phyloP scores from a whole-genome alignment of 176 grass and related monocot species.

The Themeda triandra region DNA sequence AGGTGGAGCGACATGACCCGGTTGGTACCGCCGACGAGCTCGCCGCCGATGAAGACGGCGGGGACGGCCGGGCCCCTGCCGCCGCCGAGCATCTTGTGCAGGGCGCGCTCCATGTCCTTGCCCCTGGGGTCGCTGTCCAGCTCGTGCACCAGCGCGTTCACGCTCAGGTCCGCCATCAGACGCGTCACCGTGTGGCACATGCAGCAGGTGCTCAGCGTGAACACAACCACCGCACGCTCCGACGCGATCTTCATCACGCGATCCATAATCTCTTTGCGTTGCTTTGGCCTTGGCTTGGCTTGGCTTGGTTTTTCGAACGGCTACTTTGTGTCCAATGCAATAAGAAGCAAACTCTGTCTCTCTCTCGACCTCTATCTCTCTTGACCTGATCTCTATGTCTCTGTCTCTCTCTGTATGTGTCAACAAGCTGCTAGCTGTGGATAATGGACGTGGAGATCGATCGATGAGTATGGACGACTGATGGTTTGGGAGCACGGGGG shows the following conservation, averaged over 20 bases:
- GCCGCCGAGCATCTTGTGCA: constrained; percentile 47
- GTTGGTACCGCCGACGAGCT: constrained; percentile 51
- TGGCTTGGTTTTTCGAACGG: background rate
- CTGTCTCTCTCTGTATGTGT: background rate
- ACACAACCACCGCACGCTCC: constrained; percentile 69
- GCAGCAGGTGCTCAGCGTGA: constrained; percentile 76
- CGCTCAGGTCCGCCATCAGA: constrained; percentile 58
- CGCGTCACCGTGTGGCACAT: constrained; percentile 79
- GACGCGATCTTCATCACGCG: constrained; percentile 54
- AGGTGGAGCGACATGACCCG: constrained; percentile 62
- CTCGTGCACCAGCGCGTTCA: constrained; percentile 52
- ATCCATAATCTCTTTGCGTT: constrained; percentile 24
- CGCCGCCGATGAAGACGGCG: constrained; percentile 44
- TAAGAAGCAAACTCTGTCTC: too few relatives aligned
- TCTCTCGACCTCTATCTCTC: background rate
- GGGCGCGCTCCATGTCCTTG: constrained; percentile 52
- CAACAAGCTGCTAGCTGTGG: background rate
- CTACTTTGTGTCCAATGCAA: too few relatives aligned
- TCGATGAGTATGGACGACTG: background rate
- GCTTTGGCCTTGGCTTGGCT: background rate
- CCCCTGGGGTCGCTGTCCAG: constrained; percentile 57
- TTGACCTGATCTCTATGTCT: background rate
- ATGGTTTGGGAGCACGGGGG: constrained; percentile 6
- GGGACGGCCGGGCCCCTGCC: constrained; percentile 25
- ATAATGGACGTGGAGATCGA: background rate